Evolutionary conservation across 2,329 filamentous ascomycete species (phyloP).

Genomic region (Neonectria neomacrospora): DNA sequence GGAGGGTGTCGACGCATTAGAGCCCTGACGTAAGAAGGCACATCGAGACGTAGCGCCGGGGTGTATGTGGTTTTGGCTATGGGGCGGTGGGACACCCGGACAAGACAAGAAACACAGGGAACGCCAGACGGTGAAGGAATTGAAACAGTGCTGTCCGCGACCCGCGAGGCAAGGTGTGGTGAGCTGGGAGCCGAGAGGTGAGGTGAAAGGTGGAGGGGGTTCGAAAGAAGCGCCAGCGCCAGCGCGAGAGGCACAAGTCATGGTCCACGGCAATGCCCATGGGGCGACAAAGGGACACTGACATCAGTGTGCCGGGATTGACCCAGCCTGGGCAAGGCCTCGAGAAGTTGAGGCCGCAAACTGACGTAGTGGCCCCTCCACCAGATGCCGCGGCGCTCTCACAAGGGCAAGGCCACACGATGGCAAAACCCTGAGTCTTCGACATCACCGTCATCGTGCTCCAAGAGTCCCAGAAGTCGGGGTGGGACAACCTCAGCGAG

Average conservation of each 20-base stretch:
- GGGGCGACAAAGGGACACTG: constrained; percentile 40
- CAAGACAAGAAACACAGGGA: constrained; percentile 45
- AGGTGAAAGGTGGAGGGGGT: constrained; percentile 13
- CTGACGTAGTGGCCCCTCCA: constrained; percentile 44
- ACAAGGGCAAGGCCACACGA: constrained; percentile 36
- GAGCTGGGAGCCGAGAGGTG: constrained; percentile 19
- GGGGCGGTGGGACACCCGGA: constrained; percentile 41
- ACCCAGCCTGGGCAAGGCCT: constrained; percentile 30
- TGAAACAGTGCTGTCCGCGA: constrained; percentile 37
- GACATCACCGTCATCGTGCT: constrained; percentile 42
- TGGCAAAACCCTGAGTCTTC: constrained; percentile 37
- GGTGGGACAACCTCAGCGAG: constrained; percentile 39
- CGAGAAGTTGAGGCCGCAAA: constrained; percentile 21
- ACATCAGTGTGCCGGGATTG: constrained; percentile 42
- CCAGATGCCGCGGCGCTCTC: constrained; percentile 36
- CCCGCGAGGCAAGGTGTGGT: constrained; percentile 16
- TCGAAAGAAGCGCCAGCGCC: constrained; percentile 33
- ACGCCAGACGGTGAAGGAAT: constrained; percentile 47
- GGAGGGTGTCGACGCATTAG: constrained; percentile 43
- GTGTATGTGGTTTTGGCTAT: constrained; percentile 34
- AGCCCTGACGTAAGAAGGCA: constrained; percentile 47
- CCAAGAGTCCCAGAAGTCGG: constrained; percentile 36
- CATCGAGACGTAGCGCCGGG: constrained; percentile 38
- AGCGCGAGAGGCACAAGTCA: constrained; percentile 22
- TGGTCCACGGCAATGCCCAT: constrained; percentile 14